phyloP scores from a whole-genome alignment of 1,139 yeast species.

The Yamadazyma diospyri region DNA sequence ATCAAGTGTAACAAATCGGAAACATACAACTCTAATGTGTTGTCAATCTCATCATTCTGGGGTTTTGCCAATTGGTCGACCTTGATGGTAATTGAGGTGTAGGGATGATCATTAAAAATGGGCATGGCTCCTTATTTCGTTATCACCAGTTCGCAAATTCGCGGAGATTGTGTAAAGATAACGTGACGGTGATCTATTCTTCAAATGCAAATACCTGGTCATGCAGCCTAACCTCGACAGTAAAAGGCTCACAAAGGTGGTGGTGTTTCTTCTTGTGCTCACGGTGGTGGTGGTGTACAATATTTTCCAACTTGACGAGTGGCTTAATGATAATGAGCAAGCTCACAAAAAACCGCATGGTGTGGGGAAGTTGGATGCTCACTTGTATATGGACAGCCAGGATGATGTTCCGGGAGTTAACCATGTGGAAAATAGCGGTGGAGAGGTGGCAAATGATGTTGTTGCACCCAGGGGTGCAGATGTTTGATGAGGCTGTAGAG shows the following conservation, averaged over 20 bases:
- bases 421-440: conserved; percentile 1
- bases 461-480: too few species aligned
- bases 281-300: conserved; percentile 8
- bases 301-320: conserved; percentile 9
- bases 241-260: conserved; percentile 3
- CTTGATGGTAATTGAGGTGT: conserved; percentile 43
- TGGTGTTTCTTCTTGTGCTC: conserved; percentile 6
- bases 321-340: conserved; percentile 4
- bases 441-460: too few species aligned
- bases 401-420: not conserved
- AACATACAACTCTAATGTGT: conserved; percentile 32
- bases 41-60: conserved; percentile 33
- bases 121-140: conserved; percentile 28
- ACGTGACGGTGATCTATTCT: not conserved
- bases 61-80: conserved; percentile 40
- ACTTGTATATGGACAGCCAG: conserved; percentile 1
- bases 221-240: not conserved
- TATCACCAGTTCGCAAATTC: conserved; percentile 2
- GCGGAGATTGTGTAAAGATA: conserved; percentile 2
- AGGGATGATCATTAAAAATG: conserved; percentile 38
- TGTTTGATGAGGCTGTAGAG: too few species aligned
- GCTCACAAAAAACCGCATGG: not conserved
- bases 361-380: conserved; percentile 2
- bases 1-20: conserved; percentile 39
- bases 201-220: not conserved